These are phyloP conservation scores for Euphorbia peplus DNA, from an alignment of 345 rosid genomes.

Conservation along the genomic window DNA sequence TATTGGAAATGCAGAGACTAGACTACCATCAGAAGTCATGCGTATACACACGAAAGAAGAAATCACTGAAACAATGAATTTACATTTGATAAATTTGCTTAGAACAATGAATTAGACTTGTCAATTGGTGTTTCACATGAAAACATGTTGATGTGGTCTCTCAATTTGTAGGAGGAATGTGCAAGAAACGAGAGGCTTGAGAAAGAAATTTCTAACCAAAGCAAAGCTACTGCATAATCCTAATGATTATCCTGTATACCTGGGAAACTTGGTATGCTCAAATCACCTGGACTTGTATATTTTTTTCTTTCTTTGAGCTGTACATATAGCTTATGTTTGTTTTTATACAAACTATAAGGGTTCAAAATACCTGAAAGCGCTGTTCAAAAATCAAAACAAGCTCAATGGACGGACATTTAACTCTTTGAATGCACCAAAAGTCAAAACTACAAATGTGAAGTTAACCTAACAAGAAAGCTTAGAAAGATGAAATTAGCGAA, in stretches of 20 bases:
- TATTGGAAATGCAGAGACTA: background rate
- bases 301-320: too few relatives aligned
- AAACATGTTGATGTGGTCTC: background rate
- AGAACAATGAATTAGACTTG: background rate
- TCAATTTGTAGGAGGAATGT: conserved; percentile 49
- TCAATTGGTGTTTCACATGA: background rate
- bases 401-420: too few relatives aligned
- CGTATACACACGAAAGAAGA: background rate
- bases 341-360: too few relatives aligned
- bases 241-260: too few relatives aligned
- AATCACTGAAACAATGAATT: background rate
- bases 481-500: too few relatives aligned
- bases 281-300: background rate
- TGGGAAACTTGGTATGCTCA: background rate
- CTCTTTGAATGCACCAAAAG: too few relatives aligned
- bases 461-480: too few relatives aligned
- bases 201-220: conserved; percentile 17
- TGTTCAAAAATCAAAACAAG: too few relatives aligned
- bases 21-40: background rate
- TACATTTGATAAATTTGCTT: too few relatives aligned
- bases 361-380: too few relatives aligned
- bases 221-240: background rate
- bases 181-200: conserved; percentile 43
- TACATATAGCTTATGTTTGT: background rate
- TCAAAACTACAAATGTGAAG: too few relatives aligned